Evolutionary conservation across 805 yeast species (phyloP), one percentile per base, ranked within the genome.

Genomic region (Candida nitratophila): DNA sequence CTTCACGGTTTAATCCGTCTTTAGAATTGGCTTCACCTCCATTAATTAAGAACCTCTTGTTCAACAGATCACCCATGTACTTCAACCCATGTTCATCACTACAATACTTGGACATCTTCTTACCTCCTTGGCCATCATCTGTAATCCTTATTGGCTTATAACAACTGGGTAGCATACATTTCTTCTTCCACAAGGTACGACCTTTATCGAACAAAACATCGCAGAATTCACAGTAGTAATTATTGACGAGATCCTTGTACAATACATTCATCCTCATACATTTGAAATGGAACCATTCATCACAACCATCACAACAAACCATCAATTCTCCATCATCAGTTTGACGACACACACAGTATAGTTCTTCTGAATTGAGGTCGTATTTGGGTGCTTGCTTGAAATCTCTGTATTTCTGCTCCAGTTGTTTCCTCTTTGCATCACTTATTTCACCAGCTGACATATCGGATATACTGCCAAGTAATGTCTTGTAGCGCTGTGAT

Each of bases 301-400:
- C 96, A 63, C 97, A 90, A 6, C 87, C 90, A 59, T 89, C 96
- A 59, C 97, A 89, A 0, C 85, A 87, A n/a, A 90, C 84, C 97
- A 90, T 90, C 58, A 89, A 65, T 46, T 78, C 81, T 1, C 90
- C 93, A 47, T 74, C 71, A 54, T 90, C 96, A 0, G 88, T 83
- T 47, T 73, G 74, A 33, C 93, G 71, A 59, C 97, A 89, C 0
- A 81, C 64, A 59, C 97, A 89, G 54, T 71, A 88, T 7, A 85
- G 65, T 51, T 82, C 86, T 50, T 81, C 85, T 20, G 81, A 69
- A 51, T 74, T 68, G 20, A 68, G 51, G 46, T 74, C 65, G 52
- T 59, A 75, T 47, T 71, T 71, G 3, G 64, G 54, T 1, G 70
- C 60, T 14, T 43, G 49, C n/a, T 40, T 32, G 39, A 54, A 65